Evolutionary conservation across 164 flowering plant species (phyloP).

Genomic region (Tetracentron sinense): DNA sequence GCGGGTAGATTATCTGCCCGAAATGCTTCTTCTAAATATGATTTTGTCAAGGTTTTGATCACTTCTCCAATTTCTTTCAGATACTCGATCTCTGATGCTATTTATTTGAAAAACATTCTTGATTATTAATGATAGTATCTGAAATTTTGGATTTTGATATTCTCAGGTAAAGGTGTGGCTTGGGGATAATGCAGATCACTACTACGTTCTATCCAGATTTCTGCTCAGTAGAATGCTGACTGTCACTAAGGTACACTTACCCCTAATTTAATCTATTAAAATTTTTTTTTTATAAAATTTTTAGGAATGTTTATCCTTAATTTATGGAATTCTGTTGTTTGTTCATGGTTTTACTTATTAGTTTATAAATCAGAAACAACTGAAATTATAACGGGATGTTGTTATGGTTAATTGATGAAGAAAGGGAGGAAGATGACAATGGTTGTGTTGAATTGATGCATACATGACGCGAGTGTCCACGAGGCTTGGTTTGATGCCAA

Average conservation of each 20-base stretch:
- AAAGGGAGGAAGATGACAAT: too few relatives aligned
- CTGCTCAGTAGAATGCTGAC: slow-evolving; percentile 95
- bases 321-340: too few relatives aligned
- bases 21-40: slow-evolving; percentile 92
- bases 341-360: too few relatives aligned
- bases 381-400: too few relatives aligned
- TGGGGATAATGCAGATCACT: slow-evolving; percentile 96
- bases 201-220: slow-evolving; percentile 90
- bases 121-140: neutral
- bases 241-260: slow-evolving; percentile 70
- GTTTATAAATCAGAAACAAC: too few relatives aligned
- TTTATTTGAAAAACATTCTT: neutral
- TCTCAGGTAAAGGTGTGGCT: slow-evolving; percentile 92
- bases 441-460: too few relatives aligned
- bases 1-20: slow-evolving; percentile 44
- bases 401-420: too few relatives aligned
- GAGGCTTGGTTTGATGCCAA: too few relatives aligned
- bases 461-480: too few relatives aligned
- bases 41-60: slow-evolving; percentile 82
- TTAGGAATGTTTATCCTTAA: too few relatives aligned
- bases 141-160: neutral
- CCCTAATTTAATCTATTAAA: neutral
- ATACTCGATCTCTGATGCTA: neutral
- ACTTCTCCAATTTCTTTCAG: neutral
- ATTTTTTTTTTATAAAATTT: neutral